These are phyloP conservation scores for Epichloe aotearoae DNA, from an alignment of 2,329 filamentous ascomycete genomes.

Conservation along the genomic window DNA sequence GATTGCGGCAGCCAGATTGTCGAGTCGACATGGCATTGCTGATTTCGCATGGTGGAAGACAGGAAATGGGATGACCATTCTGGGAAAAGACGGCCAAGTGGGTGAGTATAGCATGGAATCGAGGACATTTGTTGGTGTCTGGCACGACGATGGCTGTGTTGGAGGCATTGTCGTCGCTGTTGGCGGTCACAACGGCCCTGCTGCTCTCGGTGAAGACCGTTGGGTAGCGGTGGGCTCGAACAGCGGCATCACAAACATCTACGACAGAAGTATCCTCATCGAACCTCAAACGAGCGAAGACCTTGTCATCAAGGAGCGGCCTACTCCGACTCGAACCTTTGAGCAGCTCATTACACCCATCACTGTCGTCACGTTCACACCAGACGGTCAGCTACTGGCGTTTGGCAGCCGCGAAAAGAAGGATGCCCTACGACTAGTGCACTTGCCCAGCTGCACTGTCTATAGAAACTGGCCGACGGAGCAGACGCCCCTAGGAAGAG, in stretches of 20 bases:
- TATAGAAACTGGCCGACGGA: conserved; percentile 96
- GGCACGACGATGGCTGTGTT: conserved; percentile 82
- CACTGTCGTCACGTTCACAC: conserved; percentile 66
- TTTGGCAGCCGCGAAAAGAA: conserved; percentile 81
- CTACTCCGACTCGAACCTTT: conserved; percentile 58
- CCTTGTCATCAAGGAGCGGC: conserved; percentile 47
- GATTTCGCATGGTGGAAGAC: conserved; percentile 91
- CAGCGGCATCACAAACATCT: conserved; percentile 84
- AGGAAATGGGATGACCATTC: conserved; percentile 67
- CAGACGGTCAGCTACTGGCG: conserved; percentile 78
- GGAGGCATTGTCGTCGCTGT: conserved; percentile 73
- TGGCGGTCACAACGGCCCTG: conserved; percentile 53
- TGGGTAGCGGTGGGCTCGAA: conserved; percentile 84
- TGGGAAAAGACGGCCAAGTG: conserved; percentile 77
- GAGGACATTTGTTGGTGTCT: conserved; percentile 61
- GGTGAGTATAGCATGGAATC: conserved; percentile 71
- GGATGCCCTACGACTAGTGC: conserved; percentile 75
- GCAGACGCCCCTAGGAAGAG: conserved; percentile 73
- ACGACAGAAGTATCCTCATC: conserved; percentile 62
- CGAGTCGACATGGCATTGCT: conserved; percentile 69
- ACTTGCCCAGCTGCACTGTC: conserved; percentile 83
- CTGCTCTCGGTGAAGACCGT: conserved; percentile 58
- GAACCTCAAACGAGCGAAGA: conserved; percentile 23
- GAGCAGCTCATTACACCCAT: conserved; percentile 83
- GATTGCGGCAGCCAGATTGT: conserved; percentile 69